phyloP scores from a whole-genome alignment of 345 rosid genomes.

The Eutrema yunnanense region DNA sequence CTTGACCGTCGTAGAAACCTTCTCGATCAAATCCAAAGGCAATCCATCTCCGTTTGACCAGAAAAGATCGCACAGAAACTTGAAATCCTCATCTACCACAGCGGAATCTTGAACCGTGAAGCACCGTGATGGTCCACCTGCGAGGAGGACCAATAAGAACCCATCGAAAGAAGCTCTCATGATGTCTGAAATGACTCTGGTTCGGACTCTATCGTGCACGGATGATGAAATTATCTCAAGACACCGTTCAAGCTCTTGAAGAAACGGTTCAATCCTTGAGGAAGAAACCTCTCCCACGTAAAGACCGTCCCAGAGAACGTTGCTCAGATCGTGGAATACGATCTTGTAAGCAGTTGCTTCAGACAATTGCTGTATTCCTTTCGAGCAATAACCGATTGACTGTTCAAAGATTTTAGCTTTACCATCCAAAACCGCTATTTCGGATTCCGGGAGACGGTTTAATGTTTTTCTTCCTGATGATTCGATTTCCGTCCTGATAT shows the following conservation, averaged over 20 bases:
- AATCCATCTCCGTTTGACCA: slow-evolving; percentile 96
- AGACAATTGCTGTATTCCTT: slow-evolving; percentile 74
- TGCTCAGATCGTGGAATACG: slow-evolving; percentile 72
- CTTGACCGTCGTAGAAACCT: slow-evolving; percentile 53
- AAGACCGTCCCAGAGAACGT: slow-evolving; percentile 76
- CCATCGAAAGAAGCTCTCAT: slow-evolving; percentile 98
- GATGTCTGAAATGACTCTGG: slow-evolving; percentile 71
- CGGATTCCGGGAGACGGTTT: slow-evolving; percentile 57
- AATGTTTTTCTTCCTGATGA: slow-evolving; percentile 52
- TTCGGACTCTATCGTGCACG: slow-evolving; percentile 79
- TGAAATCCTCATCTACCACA: slow-evolving; percentile 73
- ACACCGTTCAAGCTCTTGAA: slow-evolving; percentile 72
- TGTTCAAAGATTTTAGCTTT: slow-evolving; percentile 60
- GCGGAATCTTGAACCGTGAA: slow-evolving; percentile 61
- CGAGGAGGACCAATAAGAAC: slow-evolving; percentile 75
- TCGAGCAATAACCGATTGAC: slow-evolving; percentile 57
- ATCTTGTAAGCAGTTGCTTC: slow-evolving; percentile 77
- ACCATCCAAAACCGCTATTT: slow-evolving; percentile 41
- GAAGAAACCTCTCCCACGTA: slow-evolving; percentile 69
- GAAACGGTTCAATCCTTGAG: slow-evolving; percentile 76
- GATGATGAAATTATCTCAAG: slow-evolving; percentile 63
- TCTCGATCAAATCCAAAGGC: slow-evolving; percentile 73
- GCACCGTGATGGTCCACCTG: slow-evolving; percentile 86
- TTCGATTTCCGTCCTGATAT: slow-evolving; percentile 56
- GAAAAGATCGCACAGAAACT: slow-evolving; percentile 65